Evolutionary conservation across 139 green algal species (phyloP).

Genomic region (Closterium sp.): DNA sequence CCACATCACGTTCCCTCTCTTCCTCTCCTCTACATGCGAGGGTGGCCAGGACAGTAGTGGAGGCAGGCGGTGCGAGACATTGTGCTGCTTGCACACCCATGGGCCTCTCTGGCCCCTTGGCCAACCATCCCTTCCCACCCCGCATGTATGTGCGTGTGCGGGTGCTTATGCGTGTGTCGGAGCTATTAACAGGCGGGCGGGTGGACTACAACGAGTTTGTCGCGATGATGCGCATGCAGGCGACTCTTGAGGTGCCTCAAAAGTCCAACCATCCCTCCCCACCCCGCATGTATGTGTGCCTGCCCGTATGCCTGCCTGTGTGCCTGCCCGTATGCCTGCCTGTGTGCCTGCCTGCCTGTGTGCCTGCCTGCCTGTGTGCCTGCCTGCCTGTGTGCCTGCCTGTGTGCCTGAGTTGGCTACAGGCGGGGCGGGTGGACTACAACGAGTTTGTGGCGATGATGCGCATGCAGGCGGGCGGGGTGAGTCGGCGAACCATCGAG

Average conservation of each 20-base stretch:
- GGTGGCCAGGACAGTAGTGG: background rate
- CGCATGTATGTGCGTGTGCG: background rate
- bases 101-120: background rate
- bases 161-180: no score
- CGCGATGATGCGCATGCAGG: slow-evolving; percentile 18
- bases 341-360: no score
- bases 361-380: background rate
- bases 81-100: background rate
- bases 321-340: no score
- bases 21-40: background rate
- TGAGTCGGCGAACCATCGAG: background rate
- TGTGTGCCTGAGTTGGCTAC: background rate
- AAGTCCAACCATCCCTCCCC: background rate
- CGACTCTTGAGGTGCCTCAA: no score
- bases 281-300: no score
- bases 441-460: slow-evolving; percentile 45
- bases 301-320: no score
- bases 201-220: background rate
- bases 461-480: slow-evolving; percentile 5
- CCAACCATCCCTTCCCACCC: background rate
- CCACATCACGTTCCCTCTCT: no score
- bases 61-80: background rate
- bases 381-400: background rate
- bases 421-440: slow-evolving; percentile 30
- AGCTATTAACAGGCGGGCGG: slow-evolving; percentile 4